Percentiles rank a stretch among this genome's conserved stretches.
Evolutionary conservation across 2,329 filamentous ascomycete species (phyloP).

Genomic region (Pseudogymnoascus sp.): DNA sequence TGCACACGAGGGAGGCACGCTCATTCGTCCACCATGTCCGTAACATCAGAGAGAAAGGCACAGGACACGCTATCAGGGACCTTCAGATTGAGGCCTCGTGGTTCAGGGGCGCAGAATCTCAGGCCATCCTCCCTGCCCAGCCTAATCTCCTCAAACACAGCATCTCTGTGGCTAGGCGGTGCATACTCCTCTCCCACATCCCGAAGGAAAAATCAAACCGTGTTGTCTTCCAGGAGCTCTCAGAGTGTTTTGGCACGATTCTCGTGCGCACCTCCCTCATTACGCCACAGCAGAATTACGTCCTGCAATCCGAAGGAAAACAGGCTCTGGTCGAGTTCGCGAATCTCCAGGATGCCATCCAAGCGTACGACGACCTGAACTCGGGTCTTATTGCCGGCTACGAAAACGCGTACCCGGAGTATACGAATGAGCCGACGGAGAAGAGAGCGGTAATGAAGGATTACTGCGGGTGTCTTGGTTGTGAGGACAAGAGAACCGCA

Average conservation of each 20-base stretch:
- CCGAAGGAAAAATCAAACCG: neutral
- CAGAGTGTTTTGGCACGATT: neutral
- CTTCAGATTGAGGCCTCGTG: constrained; percentile 15
- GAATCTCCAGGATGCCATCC: neutral
- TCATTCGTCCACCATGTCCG: constrained; percentile 12
- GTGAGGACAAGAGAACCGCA: neutral
- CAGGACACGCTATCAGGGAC: constrained; percentile 8
- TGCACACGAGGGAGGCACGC: constrained; percentile 9
- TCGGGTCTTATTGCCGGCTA: neutral
- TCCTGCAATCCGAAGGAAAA: neutral
- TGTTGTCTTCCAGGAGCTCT: neutral
- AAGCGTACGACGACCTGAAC: neutral
- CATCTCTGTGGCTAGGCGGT: neutral
- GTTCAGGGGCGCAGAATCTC: neutral
- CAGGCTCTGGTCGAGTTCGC: neutral
- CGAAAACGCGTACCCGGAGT: neutral
- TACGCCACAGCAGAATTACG: neutral
- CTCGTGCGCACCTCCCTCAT: neutral
- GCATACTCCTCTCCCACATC: neutral
- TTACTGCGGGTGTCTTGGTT: neutral
- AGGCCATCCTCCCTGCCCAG: neutral
- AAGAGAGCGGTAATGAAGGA: neutral
- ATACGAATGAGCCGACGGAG: neutral
- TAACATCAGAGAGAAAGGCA: constrained; percentile 1
- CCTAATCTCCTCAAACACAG: neutral